A percentile compares a stretch with the other conserved stretches of the same genome.
These are phyloP conservation scores for Penicillium robsamsonii DNA, from an alignment of 495 filamentous ascomycete genomes.

Conservation along the genomic window DNA sequence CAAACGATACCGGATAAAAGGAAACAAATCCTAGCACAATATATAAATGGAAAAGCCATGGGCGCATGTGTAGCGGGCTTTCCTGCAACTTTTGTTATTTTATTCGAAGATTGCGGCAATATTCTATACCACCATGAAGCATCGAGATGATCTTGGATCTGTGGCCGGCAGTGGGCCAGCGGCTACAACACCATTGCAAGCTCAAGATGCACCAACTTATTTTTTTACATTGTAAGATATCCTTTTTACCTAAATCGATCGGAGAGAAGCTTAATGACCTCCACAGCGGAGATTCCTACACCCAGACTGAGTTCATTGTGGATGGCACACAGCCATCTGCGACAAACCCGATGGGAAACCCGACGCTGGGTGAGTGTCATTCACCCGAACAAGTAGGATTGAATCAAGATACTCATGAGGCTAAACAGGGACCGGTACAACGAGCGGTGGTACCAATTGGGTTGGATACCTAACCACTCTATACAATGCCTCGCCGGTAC, in stretches of 20 bases:
- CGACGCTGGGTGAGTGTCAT: constrained; percentile 35
- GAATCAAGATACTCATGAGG: not conserved
- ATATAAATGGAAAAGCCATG: not conserved
- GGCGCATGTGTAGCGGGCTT: not conserved
- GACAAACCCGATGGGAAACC: constrained; percentile 74
- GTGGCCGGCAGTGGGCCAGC: constrained; percentile 7
- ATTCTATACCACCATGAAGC: not conserved
- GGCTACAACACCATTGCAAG: constrained; percentile 17
- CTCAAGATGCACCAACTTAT: constrained; percentile 21
- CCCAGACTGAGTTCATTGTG: constrained; percentile 63
- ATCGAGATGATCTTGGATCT: not conserved
- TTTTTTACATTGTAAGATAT: constrained; percentile 39
- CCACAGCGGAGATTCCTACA: constrained; percentile 57
- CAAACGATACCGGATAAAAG: not conserved
- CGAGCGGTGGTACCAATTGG: constrained; percentile 51
- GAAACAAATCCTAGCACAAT: not conserved
- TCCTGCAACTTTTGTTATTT: not conserved
- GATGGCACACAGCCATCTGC: constrained; percentile 56
- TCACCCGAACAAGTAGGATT: not conserved
- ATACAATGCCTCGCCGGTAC: constrained; percentile 51
- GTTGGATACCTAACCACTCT: constrained; percentile 54
- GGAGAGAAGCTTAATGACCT: not conserved
- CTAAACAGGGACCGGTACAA: constrained; percentile 44
- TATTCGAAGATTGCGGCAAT: not conserved
- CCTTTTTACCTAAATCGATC: not conserved